Evolutionary conservation across 441 rosid genomes (phyloP).

Genomic region (Aquilaria agallochum): DNA sequence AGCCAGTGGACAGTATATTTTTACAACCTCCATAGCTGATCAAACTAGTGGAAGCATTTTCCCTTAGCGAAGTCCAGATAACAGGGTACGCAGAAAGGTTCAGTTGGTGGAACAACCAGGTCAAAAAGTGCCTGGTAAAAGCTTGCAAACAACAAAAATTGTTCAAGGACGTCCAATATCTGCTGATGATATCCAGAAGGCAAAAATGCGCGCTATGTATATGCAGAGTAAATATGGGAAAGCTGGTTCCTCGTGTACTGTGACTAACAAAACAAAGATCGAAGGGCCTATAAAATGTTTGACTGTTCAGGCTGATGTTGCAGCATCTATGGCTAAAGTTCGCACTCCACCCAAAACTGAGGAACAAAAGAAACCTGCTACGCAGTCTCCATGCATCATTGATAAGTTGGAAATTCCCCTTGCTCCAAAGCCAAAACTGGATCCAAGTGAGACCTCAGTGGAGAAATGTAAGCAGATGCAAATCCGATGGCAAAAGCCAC

Average conservation of each 20-base stretch:
- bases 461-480: constrained; percentile 49
- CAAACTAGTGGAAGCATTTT: constrained; percentile 4
- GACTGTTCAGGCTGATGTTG: constrained; percentile 28
- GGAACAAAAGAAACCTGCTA: constrained; percentile 41
- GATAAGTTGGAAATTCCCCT: constrained; percentile 30
- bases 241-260: constrained; percentile 43
- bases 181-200: constrained; percentile 98
- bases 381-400: constrained; percentile 28
- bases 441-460: constrained; percentile 38
- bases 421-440: constrained; percentile 36
- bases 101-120: constrained; percentile 98
- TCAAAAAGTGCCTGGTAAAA: constrained; percentile 70
- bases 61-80: constrained; percentile 78
- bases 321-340: constrained; percentile 26
- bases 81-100: constrained; percentile 87
- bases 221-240: constrained; percentile 82
- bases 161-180: constrained; percentile 92
- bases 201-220: constrained; percentile 83
- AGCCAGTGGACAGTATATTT: too few relatives aligned
- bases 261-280: constrained; percentile 37
- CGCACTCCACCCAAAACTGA: constrained; percentile 32
- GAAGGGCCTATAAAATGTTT: constrained; percentile 39
- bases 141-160: constrained; percentile 56
- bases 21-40: too few relatives aligned
- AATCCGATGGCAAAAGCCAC: constrained; percentile 73